These are phyloP conservation scores for Chaetomium tenue DNA, from an alignment of 495 filamentous ascomycete species.

Conservation along the genomic window DNA sequence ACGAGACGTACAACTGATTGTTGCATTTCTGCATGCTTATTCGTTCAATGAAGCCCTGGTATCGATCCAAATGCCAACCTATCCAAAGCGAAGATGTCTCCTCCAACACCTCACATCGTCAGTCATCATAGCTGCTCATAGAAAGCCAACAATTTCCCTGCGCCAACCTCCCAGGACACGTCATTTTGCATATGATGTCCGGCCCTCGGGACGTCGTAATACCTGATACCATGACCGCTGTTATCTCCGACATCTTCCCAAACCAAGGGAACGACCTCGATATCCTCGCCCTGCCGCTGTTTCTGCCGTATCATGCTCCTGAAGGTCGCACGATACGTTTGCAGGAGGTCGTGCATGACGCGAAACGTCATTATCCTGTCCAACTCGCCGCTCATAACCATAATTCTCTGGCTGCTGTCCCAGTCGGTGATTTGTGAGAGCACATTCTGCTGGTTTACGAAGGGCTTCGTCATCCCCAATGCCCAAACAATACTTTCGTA, in stretches of 20 bases:
- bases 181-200: conserved; percentile 53
- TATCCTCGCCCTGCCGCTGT: conserved; percentile 72
- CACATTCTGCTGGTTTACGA: conserved; percentile 39
- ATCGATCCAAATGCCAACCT: not conserved
- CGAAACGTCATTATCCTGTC: conserved; percentile 34
- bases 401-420: conserved; percentile 26
- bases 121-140: conserved; percentile 32
- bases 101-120: not conserved
- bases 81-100: not conserved
- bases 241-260: conserved; percentile 25
- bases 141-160: conserved; percentile 40
- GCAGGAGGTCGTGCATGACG: conserved; percentile 38
- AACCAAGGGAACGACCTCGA: conserved; percentile 43
- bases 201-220: conserved; percentile 37
- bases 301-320: conserved; percentile 69
- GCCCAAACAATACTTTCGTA: conserved; percentile 51
- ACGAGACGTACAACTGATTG: not conserved
- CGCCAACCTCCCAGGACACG: conserved; percentile 40
- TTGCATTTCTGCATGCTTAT: not conserved
- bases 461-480: conserved; percentile 41
- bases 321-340: conserved; percentile 45
- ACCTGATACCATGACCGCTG: conserved; percentile 34
- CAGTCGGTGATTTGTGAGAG: conserved; percentile 38
- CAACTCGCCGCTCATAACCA: conserved; percentile 43
- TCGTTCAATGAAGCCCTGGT: not conserved